Evolutionary conservation across 345 rosid genomes (phyloP).

Genomic region (Orychophragmus violaceus): DNA sequence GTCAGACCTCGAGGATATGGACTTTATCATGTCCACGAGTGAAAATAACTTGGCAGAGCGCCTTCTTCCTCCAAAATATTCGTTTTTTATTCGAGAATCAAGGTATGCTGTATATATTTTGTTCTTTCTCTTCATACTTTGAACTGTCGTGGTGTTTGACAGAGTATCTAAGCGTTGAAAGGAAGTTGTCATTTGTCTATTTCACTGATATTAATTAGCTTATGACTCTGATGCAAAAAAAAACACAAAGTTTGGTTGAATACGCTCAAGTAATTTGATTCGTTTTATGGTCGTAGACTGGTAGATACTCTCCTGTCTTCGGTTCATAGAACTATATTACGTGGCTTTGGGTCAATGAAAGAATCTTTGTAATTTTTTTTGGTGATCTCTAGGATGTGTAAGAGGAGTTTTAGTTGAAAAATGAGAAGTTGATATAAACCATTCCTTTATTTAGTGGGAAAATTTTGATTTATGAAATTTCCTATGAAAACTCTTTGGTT

Average conservation of each 20-base stretch:
- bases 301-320: slow-evolving; percentile 1
- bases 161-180: not conserved
- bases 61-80: slow-evolving; percentile 85
- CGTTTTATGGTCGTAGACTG: slow-evolving; percentile 9
- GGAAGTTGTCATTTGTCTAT: not conserved
- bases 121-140: not conserved
- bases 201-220: not conserved
- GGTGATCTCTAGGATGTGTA: not conserved
- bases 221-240: slow-evolving; percentile 3
- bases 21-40: slow-evolving; percentile 65
- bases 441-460: not conserved
- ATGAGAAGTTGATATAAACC: slow-evolving; percentile 4
- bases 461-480: not conserved
- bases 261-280: slow-evolving; percentile 1
- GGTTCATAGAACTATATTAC: not conserved
- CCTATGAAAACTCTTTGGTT: slow-evolving; percentile 3
- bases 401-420: slow-evolving; percentile 1
- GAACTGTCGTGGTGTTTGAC: slow-evolving; percentile 16
- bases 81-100: slow-evolving; percentile 86
- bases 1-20: slow-evolving; percentile 93
- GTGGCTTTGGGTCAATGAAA: not conserved
- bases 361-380: not conserved
- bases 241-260: slow-evolving; percentile 2
- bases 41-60: slow-evolving; percentile 77
- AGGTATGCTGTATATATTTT: slow-evolving; percentile 43